Conservation (phyloP, 31 red algal species). For the Pterothamnion heteromorphum region DNA sequence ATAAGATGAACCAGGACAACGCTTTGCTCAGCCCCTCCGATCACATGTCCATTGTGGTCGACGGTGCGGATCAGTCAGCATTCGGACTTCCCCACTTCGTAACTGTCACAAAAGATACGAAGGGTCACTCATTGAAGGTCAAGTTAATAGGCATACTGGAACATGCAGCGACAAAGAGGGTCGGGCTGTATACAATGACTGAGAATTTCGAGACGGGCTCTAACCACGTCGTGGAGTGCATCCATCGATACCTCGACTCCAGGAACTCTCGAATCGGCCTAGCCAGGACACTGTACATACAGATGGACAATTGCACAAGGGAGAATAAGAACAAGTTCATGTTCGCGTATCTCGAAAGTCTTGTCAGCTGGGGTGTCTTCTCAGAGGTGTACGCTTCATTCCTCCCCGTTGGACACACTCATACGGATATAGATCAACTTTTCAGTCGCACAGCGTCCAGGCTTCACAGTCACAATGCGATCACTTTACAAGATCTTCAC, state of each 20-base stretch:
- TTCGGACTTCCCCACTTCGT: neutral
- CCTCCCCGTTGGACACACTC: slow-evolving; percentile 28
- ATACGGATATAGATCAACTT: slow-evolving; percentile 36
- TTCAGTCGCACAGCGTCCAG: slow-evolving; percentile 6
- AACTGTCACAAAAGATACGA: neutral
- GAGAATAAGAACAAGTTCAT: slow-evolving; percentile 40
- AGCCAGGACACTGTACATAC: neutral
- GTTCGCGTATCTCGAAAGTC: slow-evolving; percentile 15
- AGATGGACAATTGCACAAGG: slow-evolving; percentile 30
- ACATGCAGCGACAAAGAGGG: neutral
- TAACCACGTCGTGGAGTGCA: neutral
- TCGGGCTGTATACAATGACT: neutral
- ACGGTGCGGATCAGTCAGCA: no score
- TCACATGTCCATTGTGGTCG: neutral
- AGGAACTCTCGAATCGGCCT: neutral
- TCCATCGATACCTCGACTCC: neutral
- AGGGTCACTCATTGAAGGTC: neutral
- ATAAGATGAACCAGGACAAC: neutral
- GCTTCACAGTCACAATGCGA: neutral
- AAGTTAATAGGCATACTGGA: neutral
- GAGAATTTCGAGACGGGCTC: neutral
- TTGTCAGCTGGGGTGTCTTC: slow-evolving; percentile 39
- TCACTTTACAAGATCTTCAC: neutral
- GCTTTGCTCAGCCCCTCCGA: neutral
- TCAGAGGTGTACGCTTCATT: slow-evolving; percentile 30